Conservation (phyloP, 805 yeast genomes). For the Trichomonascus vanleenenianus region DNA sequence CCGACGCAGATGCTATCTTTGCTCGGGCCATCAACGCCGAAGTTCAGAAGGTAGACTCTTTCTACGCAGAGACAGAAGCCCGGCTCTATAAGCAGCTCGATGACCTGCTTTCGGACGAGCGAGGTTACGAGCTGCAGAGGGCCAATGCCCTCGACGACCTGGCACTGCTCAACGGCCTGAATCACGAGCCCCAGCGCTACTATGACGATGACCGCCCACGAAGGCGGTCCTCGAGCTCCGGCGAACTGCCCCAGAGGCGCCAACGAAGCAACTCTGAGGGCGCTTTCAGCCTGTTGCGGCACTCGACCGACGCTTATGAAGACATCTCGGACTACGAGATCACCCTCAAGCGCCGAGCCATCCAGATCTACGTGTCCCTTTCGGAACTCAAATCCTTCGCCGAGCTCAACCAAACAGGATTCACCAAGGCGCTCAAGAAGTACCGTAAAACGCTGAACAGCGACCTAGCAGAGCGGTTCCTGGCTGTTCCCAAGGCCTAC, state of each 20-base stretch:
- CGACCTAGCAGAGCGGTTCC: constrained; percentile 38
- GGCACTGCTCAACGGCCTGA: constrained; percentile 3
- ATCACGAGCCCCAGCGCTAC: neutral
- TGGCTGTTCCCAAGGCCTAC: constrained; percentile 38
- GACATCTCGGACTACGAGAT: constrained; percentile 37
- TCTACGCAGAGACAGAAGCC: constrained; percentile 63
- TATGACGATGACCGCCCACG: neutral
- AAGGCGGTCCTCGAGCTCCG: neutral
- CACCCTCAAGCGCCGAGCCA: constrained; percentile 58
- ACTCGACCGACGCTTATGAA: neutral
- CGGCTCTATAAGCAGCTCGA: constrained; percentile 46
- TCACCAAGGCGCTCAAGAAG: constrained; percentile 82
- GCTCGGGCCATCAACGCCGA: constrained; percentile 69
- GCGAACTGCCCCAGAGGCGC: constrained; percentile 3
- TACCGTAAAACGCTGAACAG: constrained; percentile 78
- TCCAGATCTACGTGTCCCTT: constrained; percentile 60
- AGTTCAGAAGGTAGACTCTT: constrained; percentile 63
- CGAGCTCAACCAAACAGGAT: constrained; percentile 82
- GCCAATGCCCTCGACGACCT: constrained; percentile 25
- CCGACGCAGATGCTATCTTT: constrained; percentile 54
- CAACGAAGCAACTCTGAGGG: constrained; percentile 4
- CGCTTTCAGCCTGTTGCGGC: constrained; percentile 1
- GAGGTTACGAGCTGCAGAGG: constrained; percentile 41
- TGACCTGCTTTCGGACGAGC: constrained; percentile 52
- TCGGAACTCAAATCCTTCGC: constrained; percentile 78